Evolutionary conservation across 2,329 filamentous ascomycete species (phyloP), one percentile per base, ranked within the genome.

Genomic region (Blastomyces parvus): DNA sequence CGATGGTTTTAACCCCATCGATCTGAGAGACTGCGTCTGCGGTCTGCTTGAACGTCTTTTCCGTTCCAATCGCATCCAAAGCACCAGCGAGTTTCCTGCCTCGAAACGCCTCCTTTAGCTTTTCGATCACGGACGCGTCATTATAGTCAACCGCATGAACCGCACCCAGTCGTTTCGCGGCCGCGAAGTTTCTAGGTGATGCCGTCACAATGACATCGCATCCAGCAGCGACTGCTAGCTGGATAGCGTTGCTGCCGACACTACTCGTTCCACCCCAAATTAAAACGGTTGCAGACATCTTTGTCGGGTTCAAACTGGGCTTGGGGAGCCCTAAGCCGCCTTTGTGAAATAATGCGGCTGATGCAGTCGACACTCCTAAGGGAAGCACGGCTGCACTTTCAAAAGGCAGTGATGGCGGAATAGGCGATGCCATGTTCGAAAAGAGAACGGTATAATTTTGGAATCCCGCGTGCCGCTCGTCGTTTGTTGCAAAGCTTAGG

Each of bases 231-330:
- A 72, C 69, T 0, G 76, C 75, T 0, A 83, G 71, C 64, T 83
- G 81, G 13, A 82, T 76, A 0, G 77, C 78, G 53, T 75, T 77
- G 50, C 75, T 75, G 0, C 81, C 80, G 0, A 81, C 79, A 19
- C 73, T 75, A 0, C 78, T 77, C 1, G 79, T 74, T 0, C 81
- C 74, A 2, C 74, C 74, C 65, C 72, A 76, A 48, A 76, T 68
- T 6, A 77, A 63, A 9, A 76, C 63, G 68, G 77, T 69, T 14
- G 72, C 72, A 5, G 66, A 71, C 1, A 69, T 42, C 61, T 72
- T 69, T 22, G 57, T 25, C 11, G 59, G 59, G 7, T 61, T 42
- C n/a, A 59, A 27, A 42, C 42, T 46, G 59, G 65, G 66, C 62
- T 50, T 59, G 8, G 60, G 59, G 19, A 72, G 65, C 11, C 36